These are phyloP conservation scores for Filobasidium wieringae DNA, from an alignment of 768 basidiomycete genomes.

Conservation along the genomic window DNA sequence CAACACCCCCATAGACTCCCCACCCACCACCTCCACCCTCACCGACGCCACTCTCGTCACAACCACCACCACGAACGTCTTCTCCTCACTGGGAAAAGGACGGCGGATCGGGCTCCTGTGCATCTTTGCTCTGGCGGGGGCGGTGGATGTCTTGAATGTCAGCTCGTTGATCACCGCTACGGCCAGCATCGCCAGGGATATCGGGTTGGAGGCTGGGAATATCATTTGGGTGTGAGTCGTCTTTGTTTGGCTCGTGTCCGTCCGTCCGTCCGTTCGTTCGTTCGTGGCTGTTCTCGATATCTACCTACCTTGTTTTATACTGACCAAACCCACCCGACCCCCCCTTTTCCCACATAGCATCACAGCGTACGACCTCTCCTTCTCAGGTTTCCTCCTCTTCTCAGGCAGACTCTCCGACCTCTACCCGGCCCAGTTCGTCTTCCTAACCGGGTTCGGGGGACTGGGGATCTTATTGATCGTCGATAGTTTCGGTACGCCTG, in stretches of 20 bases:
- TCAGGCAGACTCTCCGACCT: constrained; percentile 31
- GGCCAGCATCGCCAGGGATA: neutral
- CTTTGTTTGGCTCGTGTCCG: neutral
- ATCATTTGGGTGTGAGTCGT: constrained; percentile 8
- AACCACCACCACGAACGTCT: too few relatives aligned
- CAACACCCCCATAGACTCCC: too few relatives aligned
- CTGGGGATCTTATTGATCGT: constrained; percentile 45
- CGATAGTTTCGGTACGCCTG: constrained; percentile 42
- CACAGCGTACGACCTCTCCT: neutral
- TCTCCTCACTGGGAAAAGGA: too few relatives aligned
- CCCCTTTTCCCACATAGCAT: too few relatives aligned
- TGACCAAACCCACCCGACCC: too few relatives aligned
- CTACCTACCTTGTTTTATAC: neutral
- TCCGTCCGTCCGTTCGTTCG: too few relatives aligned
- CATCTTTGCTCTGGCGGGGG: constrained; percentile 11
- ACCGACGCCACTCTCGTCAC: too few relatives aligned
- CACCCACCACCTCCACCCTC: too few relatives aligned
- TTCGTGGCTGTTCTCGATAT: neutral
- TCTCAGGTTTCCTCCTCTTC: constrained; percentile 28
- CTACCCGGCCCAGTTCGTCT: constrained; percentile 39
- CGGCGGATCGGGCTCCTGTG: too few relatives aligned
- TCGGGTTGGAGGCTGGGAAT: constrained; percentile 7
- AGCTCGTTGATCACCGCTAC: constrained; percentile 6
- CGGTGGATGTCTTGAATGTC: constrained; percentile 12
- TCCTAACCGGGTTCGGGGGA: constrained; percentile 41